Evolutionary conservation across 768 basidiomycete genomes (phyloP).

Genomic region (Leucosporidium yakuticum): DNA sequence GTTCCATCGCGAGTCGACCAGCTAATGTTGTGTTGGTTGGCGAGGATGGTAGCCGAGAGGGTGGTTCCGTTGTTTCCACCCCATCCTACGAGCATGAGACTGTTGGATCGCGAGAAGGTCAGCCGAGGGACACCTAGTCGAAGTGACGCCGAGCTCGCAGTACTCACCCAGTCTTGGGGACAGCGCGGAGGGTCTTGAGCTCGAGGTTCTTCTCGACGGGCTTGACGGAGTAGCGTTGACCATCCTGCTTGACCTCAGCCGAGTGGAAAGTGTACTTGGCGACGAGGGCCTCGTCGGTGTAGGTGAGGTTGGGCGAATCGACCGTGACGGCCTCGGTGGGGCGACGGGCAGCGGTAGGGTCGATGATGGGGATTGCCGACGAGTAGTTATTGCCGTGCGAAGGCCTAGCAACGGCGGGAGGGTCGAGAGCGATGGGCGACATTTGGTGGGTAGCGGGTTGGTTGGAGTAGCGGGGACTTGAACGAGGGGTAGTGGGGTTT

Average conservation of each 20-base stretch:
- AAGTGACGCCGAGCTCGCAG: neutral
- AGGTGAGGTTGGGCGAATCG: conserved; percentile 70
- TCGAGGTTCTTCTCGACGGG: conserved; percentile 76
- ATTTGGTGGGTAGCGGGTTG: conserved; percentile 2
- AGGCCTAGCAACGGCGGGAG: conserved; percentile 3
- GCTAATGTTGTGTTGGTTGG: conserved; percentile 86
- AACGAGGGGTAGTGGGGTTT: neutral
- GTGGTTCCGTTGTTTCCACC: conserved; percentile 98
- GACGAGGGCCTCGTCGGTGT: conserved; percentile 75
- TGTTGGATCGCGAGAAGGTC: conserved; percentile 41
- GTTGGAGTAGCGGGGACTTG: neutral
- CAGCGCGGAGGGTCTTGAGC: conserved; percentile 81
- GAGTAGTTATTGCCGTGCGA: conserved; percentile 1
- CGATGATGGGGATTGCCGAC: conserved; percentile 46
- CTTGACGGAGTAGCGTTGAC: conserved; percentile 63
- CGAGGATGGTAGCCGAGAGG: conserved; percentile 85
- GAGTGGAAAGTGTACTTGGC: conserved; percentile 76
- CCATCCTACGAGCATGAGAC: conserved; percentile 92
- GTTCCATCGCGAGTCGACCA: conserved; percentile 91
- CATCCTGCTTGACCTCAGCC: conserved; percentile 46
- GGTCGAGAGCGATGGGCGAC: conserved; percentile 24
- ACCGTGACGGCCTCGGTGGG: conserved; percentile 64
- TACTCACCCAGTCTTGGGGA: conserved; percentile 85
- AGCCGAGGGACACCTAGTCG: neutral
- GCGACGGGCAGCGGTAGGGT: conserved; percentile 79